These are phyloP conservation scores for Phytophthora brassicae DNA, from an alignment of 352 stramenopile genomes.

Conservation along the genomic window DNA sequence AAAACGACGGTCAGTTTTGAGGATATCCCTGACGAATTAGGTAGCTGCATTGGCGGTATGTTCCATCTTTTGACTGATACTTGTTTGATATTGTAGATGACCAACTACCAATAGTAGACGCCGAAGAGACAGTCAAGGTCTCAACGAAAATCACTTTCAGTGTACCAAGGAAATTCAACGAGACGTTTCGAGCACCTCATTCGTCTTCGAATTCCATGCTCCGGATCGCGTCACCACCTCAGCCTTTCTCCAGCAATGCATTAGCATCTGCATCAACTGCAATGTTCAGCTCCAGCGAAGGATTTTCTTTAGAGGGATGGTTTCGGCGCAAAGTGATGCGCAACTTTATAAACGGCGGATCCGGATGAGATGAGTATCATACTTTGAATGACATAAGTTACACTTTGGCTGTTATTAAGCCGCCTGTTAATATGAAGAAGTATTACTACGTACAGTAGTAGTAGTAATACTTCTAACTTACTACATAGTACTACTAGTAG, in stretches of 20 bases:
- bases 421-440: too few species aligned
- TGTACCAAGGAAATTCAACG: slow-evolving; percentile 28
- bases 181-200: not conserved
- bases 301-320: slow-evolving; percentile 44
- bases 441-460: too few species aligned
- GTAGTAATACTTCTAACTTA: too few species aligned
- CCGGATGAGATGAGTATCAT: too few species aligned
- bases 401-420: too few species aligned
- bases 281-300: slow-evolving; percentile 40
- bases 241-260: slow-evolving; percentile 1
- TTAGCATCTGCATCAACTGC: slow-evolving; percentile 16
- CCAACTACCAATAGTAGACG: not conserved
- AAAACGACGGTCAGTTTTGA: slow-evolving; percentile 26
- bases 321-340: slow-evolving; percentile 29
- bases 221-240: slow-evolving; percentile 12
- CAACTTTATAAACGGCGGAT: slow-evolving; percentile 9
- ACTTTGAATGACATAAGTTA: too few species aligned
- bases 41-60: not conserved
- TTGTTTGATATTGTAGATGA: slow-evolving; percentile 1
- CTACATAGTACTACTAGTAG: too few species aligned
- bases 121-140: slow-evolving; percentile 9
- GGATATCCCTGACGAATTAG: not conserved
- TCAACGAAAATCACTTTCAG: slow-evolving; percentile 24
- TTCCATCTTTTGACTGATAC: slow-evolving; percentile 2
- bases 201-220: slow-evolving; percentile 4